Conservation (phyloP, 192 early-diverging fungal genomes). For the Linnemannia schmuckeri region DNA sequence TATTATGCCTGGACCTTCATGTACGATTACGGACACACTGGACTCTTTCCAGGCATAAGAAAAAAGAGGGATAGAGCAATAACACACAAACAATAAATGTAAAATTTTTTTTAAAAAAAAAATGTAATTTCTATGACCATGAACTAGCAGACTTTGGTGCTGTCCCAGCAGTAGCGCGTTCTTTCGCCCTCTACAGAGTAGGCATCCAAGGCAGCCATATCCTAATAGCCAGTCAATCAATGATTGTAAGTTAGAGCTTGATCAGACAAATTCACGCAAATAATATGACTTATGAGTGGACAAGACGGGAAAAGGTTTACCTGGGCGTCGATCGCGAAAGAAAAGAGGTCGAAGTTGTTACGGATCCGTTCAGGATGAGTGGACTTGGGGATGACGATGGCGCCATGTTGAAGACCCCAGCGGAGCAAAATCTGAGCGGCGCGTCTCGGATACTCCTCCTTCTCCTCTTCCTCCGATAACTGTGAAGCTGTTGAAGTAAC, state of each 20-base stretch:
- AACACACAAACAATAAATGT: constrained; percentile 22
- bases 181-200: constrained; percentile 37
- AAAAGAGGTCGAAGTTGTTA: constrained; percentile 61
- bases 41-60: constrained; percentile 20
- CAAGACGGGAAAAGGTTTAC: constrained; percentile 30
- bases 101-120: too few relatives aligned
- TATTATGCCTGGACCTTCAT: constrained; percentile 26
- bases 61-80: constrained; percentile 37
- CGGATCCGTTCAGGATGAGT: constrained; percentile 58
- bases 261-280: background rate
- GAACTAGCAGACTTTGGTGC: constrained; percentile 48
- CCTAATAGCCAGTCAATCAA: constrained; percentile 29
- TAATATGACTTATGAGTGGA: background rate
- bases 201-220: constrained; percentile 56
- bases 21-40: constrained; percentile 9
- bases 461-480: constrained; percentile 28
- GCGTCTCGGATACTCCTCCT: constrained; percentile 35
- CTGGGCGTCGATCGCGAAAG: constrained; percentile 58
- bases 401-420: constrained; percentile 76
- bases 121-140: too few relatives aligned
- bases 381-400: constrained; percentile 78
- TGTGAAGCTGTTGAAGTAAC: background rate
- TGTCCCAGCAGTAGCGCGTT: constrained; percentile 63
- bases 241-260: background rate
- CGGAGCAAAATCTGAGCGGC: constrained; percentile 68